Base-by-base conservation (phyloP, 768 basidiomycete genomes). In the Boletus fagicola region DNA sequence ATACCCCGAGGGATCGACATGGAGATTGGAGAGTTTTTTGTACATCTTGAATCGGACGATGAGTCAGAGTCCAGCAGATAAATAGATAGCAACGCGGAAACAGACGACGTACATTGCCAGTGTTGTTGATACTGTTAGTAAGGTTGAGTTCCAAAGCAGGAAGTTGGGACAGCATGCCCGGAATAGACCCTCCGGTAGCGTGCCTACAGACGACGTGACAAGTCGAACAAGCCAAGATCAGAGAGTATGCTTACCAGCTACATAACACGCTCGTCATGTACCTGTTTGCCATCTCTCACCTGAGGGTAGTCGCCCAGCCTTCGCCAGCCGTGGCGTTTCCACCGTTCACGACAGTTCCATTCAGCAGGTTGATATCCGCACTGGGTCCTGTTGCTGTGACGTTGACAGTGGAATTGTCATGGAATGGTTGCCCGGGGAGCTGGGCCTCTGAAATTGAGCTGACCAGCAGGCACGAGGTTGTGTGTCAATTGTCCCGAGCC, bases 111-210 rank as follows among this genome's bases (percentile, higher is more conserved):
- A 90, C 89, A 60, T 90, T 89, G 5, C 90, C 90, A 8, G 80
- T 87, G 70, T 89, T 89, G 65, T 75, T 79, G 38, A 80, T 63
- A 51, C 87, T 89, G 65, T 76, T 70, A 0, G 86, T 91, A 10
- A 88, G 76, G 62, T 89, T 87, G 54, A 94, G 78, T 69, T 88
- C 83, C 16, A 78, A 72, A 61, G 84, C 78, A 0, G 93, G 82
- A 24, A 96, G 77, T 56, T 84, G 82, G 22, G 88, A 80, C 4
- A 95, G 73, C 39, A 93, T 20, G 16, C 80, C 81, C 0, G 83
- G 78, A 44, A 98, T 89, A 4, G 85, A 85, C 6, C 95, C 95
- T 35, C 95, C 95, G 0, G 94, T 97, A 13, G 90, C 86, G 62
- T 86, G 82, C 90, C 90, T 90, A 48, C 5, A 15, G 45, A 47